Base-by-base conservation (phyloP, 805 yeast genomes). In the Yarrowia divulgata region DNA sequence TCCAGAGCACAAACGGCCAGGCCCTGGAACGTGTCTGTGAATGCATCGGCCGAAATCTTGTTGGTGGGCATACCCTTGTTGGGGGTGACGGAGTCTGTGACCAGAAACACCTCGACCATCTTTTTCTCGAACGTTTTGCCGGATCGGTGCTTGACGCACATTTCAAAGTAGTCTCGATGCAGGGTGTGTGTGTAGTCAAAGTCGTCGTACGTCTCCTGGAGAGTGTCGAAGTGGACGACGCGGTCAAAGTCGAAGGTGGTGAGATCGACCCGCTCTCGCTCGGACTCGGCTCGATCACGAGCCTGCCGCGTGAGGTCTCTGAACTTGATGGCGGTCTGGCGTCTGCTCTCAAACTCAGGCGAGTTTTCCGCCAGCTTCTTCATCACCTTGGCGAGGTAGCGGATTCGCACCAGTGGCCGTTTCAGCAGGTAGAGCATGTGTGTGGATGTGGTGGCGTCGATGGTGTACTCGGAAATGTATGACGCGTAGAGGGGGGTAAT, bases 1-100 rank as follows among this genome's bases (percentile, higher is more conserved):
- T 69, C 70, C 18, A 69, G 54, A 2, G 69, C 14, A 18, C 70
- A 69, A 4, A 69, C n/a, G 7, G 63, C 70, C 9, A 69, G 69
- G 2, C 42, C 13, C 16, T 32, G 10, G 34, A 45, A 43, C 35
- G 52, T 35, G 13, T 46, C 58, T 45, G 34, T 39, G 52, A 48
- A 66, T 9, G 69, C 62, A 8, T 67, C 69, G 40, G 52, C 50
- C 16, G 67, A 66, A 8, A 66, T 49, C 23, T 69, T 60, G 46
- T 62, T 48, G 48, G n/a, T 29, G 23, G 68, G 48, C 40, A 40
- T 39, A 10, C 55, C 68, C 57, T 63, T 63, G 57, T 63, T 49
- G 18, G 68, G 68, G 3, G 57, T 48, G 23, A 29, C 32, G 1
- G 37, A 1, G 48, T 48, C 57, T 8, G 68, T 63, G n/a, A 49